phyloP scores from a whole-genome alignment of 352 stramenopile genomes.

The Pythium oligandrum region DNA sequence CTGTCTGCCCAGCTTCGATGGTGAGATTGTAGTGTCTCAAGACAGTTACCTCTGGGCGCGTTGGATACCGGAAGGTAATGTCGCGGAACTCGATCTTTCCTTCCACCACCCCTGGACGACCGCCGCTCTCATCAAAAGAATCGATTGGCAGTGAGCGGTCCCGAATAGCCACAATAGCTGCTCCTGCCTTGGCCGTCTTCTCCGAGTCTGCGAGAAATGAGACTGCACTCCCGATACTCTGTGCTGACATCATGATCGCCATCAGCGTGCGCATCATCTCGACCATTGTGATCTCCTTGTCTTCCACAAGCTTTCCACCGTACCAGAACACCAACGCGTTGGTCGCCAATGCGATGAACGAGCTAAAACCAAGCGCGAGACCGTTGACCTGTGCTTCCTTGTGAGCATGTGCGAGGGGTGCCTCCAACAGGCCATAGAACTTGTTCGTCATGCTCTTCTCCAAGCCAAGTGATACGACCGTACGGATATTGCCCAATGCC shows the following conservation, averaged over 20 bases:
- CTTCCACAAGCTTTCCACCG: constrained; percentile 26
- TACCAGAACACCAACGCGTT: constrained; percentile 49
- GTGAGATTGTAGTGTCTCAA: constrained; percentile 15
- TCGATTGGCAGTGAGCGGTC: constrained; percentile 11
- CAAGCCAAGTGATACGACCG: constrained; percentile 23
- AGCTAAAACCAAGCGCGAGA: constrained; percentile 58
- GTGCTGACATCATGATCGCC: constrained; percentile 32
- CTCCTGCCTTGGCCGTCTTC: constrained; percentile 8
- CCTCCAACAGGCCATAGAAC: constrained; percentile 13
- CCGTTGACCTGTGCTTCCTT: constrained; percentile 24
- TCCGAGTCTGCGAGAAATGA: constrained; percentile 5
- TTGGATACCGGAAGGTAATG: constrained; percentile 13
- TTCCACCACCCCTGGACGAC: not conserved
- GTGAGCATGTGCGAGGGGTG: constrained; percentile 13
- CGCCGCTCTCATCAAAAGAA: constrained; percentile 8
- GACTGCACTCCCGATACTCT: constrained; percentile 18
- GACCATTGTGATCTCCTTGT: constrained; percentile 24
- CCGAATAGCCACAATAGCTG: constrained; percentile 9
- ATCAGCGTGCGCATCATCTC: constrained; percentile 33
- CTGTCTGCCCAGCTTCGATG: constrained; percentile 12
- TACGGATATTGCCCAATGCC: constrained; percentile 28
- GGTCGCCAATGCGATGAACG: constrained; percentile 20
- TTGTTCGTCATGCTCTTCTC: constrained; percentile 16
- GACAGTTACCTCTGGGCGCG: constrained; percentile 7
- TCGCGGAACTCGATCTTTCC: constrained; percentile 12